These are phyloP conservation scores for Sphenostylis stenocarpa DNA, from an alignment of 306 rosid species.

Conservation along the genomic window DNA sequence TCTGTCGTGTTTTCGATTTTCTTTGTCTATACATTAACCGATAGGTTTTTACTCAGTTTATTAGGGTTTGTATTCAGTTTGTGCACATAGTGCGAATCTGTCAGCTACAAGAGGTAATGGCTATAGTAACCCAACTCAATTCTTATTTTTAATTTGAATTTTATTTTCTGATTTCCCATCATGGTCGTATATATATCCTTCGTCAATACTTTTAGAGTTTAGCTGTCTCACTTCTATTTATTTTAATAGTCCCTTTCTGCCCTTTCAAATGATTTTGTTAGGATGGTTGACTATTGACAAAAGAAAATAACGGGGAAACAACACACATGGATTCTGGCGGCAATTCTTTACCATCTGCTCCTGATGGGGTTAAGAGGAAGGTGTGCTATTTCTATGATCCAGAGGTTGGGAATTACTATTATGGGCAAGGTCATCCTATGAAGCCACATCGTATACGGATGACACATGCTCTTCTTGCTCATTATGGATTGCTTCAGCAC, in stretches of 20 bases:
- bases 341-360: conserved; percentile 73
- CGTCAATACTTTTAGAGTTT: not conserved
- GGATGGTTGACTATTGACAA: conserved; percentile 27
- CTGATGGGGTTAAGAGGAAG: conserved; percentile 82
- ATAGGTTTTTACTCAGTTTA: not conserved
- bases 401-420: conserved; percentile 85
- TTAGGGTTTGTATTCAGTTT: not conserved
- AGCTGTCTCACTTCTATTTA: not conserved
- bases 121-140: not conserved
- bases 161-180: not conserved
- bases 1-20: not conserved
- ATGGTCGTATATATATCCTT: not conserved
- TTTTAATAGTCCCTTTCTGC: not conserved
- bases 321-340: conserved; percentile 64
- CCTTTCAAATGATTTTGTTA: conserved; percentile 8
- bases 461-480: conserved; percentile 91
- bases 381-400: conserved; percentile 88
- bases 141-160: not conserved
- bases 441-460: conserved; percentile 87
- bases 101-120: not conserved
- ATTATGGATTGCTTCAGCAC: conserved; percentile 82
- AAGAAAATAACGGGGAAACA: conserved; percentile 7
- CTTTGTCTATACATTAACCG: not conserved
- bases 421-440: conserved; percentile 96
- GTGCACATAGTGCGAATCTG: not conserved